Evolutionary conservation across 257 asterid genomes (phyloP), one percentile per base, ranked within the genome.

Genomic region (Leptodermis oblonga): DNA sequence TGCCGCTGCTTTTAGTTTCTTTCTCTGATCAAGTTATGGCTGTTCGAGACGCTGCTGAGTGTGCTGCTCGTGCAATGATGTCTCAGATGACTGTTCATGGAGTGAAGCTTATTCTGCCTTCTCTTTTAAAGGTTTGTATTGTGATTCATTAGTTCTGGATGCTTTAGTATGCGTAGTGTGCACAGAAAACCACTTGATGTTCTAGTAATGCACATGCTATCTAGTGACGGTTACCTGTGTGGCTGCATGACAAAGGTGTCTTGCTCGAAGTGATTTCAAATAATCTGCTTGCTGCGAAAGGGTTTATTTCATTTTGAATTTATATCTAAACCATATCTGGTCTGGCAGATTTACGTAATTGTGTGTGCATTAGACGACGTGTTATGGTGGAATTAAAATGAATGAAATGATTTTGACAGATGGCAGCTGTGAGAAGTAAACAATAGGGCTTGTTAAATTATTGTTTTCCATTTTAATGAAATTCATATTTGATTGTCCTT

Each of bases 31-130:
- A 77, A 88, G 99, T 93, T 65, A 69, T 90, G 80, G 99, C 99
- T 62, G 97, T 93, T 75, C 87, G 99, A 82, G 99, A 93, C 66
- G 99, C 96, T 74, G 96, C 99, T 65, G 99, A 93, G 80, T 85
- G 97, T 70, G 99, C 99, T 62, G 97, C 99, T 73, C 99, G 99
- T 72, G 97, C 99, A 60, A 93, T 93, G 99, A 93, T 93, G 99
- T 90, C 99, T 76, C 88, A 91, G 74, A 94, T 93, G 65, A 90
- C 88, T 79, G 96, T 88, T 80, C 97, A 86, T 64, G 99, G 99
- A 83, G 99, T 93, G 82, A 93, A 93, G 80, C 96, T 90, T 53
- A 88, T 93, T 83, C 96, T 93, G 75, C 99, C 99, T 22, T 89
- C 97, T n/a, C 99, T 93, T 78, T 76, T 93, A 69, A 90, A 93